Base-by-base conservation (phyloP, 148 eudicot genomes). In the Beta vulgaris region DNA sequence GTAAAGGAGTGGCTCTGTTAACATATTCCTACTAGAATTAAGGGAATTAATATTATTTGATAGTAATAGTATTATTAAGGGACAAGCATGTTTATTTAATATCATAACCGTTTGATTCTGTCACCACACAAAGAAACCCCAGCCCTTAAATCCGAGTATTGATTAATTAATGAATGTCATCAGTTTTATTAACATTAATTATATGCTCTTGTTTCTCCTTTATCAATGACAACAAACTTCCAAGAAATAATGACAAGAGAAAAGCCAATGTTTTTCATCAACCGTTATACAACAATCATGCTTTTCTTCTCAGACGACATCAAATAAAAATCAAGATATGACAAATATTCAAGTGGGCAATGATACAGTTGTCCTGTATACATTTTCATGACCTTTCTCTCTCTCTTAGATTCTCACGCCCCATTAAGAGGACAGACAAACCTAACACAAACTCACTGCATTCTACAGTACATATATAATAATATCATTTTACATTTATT, bases 361-460 rank as follows among this genome's bases (percentile, higher is more conserved):
- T 62, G 46, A 69, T 71, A 63, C 79, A 80, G 75, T 77, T 80
- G 83, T 80, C 72, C 71, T 68, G 84, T 78, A 6, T 44, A 29
- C 53, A 67, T 60, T 82, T 71, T 70, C 61, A 37, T 72, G 25
- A 48, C 71, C 74, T 73, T 66, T 74, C 76, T 72, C 68, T 79
- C 85, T 72, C 62, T 78, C 72, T 72, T 87, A 73, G 91, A 87
- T 84, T 81, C 76, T 80, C 86, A 80, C 85, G 88, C 86, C 86
- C 77, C 55, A 19, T 68, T 69, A 59, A 79, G 2, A 39, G 15
- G 57, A 60, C 1, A 64, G 39, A 21, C 44, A 2, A 60, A 29
- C 31, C 32, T 57, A 53, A 21, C 25, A 43, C 48, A 43, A 9
- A 43, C 48, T 9, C 15, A 43, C 13, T 48, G 11, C 26, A 51